Base-by-base conservation (phyloP, 306 rosid species). In the Inga laurina region DNA sequence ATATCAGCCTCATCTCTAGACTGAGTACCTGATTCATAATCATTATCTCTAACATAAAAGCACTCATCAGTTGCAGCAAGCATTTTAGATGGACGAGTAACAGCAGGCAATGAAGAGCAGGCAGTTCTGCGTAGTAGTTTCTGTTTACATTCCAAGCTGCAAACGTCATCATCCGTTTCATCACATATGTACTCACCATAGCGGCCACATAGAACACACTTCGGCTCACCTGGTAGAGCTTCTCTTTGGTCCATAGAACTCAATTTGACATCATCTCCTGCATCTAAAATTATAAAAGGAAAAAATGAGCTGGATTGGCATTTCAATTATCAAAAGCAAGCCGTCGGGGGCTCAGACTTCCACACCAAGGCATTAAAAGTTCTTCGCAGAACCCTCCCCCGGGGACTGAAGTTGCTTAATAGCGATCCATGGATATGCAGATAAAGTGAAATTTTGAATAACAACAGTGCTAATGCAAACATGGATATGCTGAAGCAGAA, bases 131-230 rank as follows among this genome's bases (percentile, higher is more conserved):
- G 13, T 44, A 92, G 88, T 61, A 90, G 39, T 45, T 85, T 66
- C 39, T 91, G 90, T 86, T 94, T 92, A 79, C 98, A 94, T 80
- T 92, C 97, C 93, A 94, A 85, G 83, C 98, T 92, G 88, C 95
- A 94, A 70, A 94, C 66, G 79, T 94, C 98, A 71, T 94, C 92
- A 74, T 92, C 98, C 44, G 95, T 94, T 90, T 91, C 86, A 64
- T 92, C 92, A 52, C 95, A 91, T 81, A 92, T 92, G 76, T 91
- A 94, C 85, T 94, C 98, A 16, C 98, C 97, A 37, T 94, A 92
- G 77, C 95, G 97, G 80, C 93, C 85, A 71, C 98, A 94, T 74
- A 88, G 62, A 74, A 83, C 78, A 82, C 98, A 94, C 87, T 81
- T 90, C 18, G 98, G 97, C 79, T 94, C 98, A 44, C 91, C 90